Conservation (phyloP, 345 rosid species). For the Euphorbia pulcherrima region DNA sequence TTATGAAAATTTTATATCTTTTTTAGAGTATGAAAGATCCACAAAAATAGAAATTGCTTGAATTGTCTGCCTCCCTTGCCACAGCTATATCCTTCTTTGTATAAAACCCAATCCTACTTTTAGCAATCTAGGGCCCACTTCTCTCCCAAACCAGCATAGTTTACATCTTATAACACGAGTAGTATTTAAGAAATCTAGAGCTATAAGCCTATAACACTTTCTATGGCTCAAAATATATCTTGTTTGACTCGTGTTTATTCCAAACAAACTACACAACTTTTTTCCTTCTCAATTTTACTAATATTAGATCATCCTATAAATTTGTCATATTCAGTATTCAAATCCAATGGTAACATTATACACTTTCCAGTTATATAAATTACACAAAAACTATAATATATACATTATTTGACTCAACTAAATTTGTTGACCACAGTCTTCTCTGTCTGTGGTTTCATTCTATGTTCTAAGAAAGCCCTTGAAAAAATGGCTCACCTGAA, state of each 20-base stretch:
- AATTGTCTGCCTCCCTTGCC: not conserved
- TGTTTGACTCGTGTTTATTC: not conserved
- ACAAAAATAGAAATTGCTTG: not conserved
- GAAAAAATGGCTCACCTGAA: constrained; percentile 56
- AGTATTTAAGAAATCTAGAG: not conserved
- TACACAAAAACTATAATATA: constrained; percentile 36
- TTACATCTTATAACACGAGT: not conserved
- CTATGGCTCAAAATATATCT: not conserved
- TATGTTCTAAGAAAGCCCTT: constrained; percentile 72
- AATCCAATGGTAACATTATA: constrained; percentile 83
- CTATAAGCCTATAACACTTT: not conserved
- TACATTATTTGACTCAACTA: constrained; percentile 68
- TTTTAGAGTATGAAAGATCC: too few relatives aligned
- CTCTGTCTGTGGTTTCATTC: constrained; percentile 62
- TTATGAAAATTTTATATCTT: not conserved
- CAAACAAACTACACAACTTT: not conserved
- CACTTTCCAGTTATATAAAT: constrained; percentile 56
- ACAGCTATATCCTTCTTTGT: not conserved
- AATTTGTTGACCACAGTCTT: constrained; percentile 80
- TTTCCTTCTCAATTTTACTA: not conserved
- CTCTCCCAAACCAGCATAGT: not conserved
- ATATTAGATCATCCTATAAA: not conserved
- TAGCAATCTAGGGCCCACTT: not conserved
- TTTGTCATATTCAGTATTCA: constrained; percentile 39
- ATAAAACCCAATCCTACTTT: not conserved